Evolutionary conservation across 139 green algal species (phyloP).

Genomic region (Nannochloris sp.): DNA sequence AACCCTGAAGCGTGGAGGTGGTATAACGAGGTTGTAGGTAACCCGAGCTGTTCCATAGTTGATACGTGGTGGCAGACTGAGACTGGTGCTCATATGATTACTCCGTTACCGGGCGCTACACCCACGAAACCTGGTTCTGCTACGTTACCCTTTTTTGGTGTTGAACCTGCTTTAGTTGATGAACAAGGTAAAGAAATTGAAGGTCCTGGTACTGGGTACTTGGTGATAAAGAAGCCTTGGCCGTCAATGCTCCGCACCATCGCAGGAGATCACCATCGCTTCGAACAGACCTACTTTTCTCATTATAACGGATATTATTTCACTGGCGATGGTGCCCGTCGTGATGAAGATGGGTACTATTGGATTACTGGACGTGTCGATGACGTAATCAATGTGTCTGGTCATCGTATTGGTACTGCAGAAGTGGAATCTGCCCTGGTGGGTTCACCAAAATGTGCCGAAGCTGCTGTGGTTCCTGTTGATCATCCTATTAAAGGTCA

Average conservation of each 20-base stretch:
- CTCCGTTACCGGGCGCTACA: constrained; percentile 71
- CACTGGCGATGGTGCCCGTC: constrained; percentile 56
- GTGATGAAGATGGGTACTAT: constrained; percentile 70
- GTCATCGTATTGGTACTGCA: constrained; percentile 89
- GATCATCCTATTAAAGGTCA: constrained; percentile 89
- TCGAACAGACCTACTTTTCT: constrained; percentile 91
- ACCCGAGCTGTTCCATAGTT: constrained; percentile 68
- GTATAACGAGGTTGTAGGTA: constrained; percentile 74
- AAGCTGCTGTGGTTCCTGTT: constrained; percentile 85
- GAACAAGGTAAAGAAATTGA: constrained; percentile 64
- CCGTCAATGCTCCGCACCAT: constrained; percentile 81
- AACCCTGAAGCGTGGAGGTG: constrained; percentile 95
- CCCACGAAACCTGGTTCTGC: constrained; percentile 76
- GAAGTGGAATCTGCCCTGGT: constrained; percentile 89
- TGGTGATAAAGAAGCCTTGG: constrained; percentile 77
- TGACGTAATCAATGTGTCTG: constrained; percentile 85
- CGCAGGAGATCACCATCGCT: constrained; percentile 79
- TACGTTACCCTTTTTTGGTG: constrained; percentile 92
- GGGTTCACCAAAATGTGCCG: constrained; percentile 60
- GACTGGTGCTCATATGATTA: constrained; percentile 87
- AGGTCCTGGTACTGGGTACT: constrained; percentile 31
- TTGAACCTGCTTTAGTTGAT: constrained; percentile 82
- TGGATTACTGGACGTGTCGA: constrained; percentile 90
- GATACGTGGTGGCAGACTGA: constrained; percentile 98
- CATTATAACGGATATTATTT: constrained; percentile 92